Percentiles rank a stretch among this genome's conserved stretches.
These are phyloP conservation scores for Wickerhamomyces chaumierensis DNA, from an alignment of 805 yeast species.

Conservation along the genomic window DNA sequence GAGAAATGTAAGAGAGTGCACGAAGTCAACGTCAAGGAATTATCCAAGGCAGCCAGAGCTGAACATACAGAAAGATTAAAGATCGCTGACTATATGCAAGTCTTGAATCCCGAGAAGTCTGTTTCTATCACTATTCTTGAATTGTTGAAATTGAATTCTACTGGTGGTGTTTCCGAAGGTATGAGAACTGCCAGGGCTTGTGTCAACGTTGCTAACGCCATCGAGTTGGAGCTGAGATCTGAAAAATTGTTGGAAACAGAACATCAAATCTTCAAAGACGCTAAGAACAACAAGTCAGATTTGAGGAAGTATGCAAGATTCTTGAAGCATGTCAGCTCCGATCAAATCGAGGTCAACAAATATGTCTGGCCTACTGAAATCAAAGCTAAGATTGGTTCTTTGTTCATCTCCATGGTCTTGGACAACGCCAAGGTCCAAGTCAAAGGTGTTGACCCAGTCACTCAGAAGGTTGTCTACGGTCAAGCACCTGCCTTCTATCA, in stretches of 20 bases:
- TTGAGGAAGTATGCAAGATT: slow-evolving; percentile 17
- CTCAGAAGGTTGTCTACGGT: slow-evolving; percentile 55
- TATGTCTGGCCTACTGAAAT: slow-evolving; percentile 44
- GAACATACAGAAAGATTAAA: slow-evolving; percentile 31
- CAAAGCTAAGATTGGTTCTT: slow-evolving; percentile 71
- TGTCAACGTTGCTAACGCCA: slow-evolving; percentile 67
- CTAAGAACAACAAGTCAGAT: slow-evolving; percentile 23
- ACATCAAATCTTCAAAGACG: slow-evolving; percentile 41
- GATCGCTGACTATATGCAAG: slow-evolving; percentile 67
- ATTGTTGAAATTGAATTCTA: slow-evolving; percentile 57
- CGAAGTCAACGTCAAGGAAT: slow-evolving; percentile 11
- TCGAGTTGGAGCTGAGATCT: slow-evolving; percentile 75
- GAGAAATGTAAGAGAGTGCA: slow-evolving; percentile 37
- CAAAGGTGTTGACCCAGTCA: slow-evolving; percentile 68
- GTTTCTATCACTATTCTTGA: slow-evolving; percentile 81
- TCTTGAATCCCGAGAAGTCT: slow-evolving; percentile 72
- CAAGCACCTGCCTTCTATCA: slow-evolving; percentile 87
- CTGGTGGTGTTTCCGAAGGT: slow-evolving; percentile 70
- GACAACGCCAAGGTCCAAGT: slow-evolving; percentile 79
- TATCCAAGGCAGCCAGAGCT: slow-evolving; percentile 13
- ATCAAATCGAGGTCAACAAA: slow-evolving; percentile 24
- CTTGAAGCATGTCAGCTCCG: slow-evolving; percentile 23
- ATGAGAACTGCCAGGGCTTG: slow-evolving; percentile 79
- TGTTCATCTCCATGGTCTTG: slow-evolving; percentile 60
- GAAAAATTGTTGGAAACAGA: slow-evolving; percentile 52